Evolutionary conservation across 73 alveolate species (phyloP), one percentile per base, ranked within the genome.

Genomic region (Paramecium sonneborni): DNA sequence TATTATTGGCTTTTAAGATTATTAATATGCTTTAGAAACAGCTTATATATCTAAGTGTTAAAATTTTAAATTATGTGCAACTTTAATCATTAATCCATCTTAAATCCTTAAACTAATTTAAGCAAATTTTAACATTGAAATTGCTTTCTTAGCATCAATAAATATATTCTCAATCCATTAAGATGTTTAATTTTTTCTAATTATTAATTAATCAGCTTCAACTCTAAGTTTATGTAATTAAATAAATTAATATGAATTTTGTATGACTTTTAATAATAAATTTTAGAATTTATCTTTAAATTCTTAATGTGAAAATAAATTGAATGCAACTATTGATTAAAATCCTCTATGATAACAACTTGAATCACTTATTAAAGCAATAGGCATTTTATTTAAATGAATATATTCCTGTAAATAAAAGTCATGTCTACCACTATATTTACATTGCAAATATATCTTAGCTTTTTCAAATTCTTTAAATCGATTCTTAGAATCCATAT

Each of bases 351-450:
- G 90, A 79, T 79, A 79, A 62, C 90, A 79, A 44, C 90, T 79
- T 20, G 90, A 79, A 79, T 79, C 90, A 44, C 90, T 79, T 20
- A 79, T 79, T 32, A 79, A 46, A 9, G 74, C 90, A 21, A 79
- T 44, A 1, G 90, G 90, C 41, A 79, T 30, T 6, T 9, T 9
- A 44, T 79, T 79, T 23, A 79, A 23, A 79, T 44, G 70, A 2
- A 79, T 43, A 24, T 79, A 79, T 24, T 79, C 90, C 18, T n/a
- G 41, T 44, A 79, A 79, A 46, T 79, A 79, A 14, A 79, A 79
- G 28, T 79, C 90, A 18, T 79, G 90, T 26, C 90, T 79, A 15
- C 90, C 90, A 79, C 90, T 79, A 79, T 79, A 79, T 34, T 62
- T 79, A 24, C 62, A 30, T 46, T 79, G n/a, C 5, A 79, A 6